Evolutionary conservation across 2,329 filamentous ascomycete species (phyloP).

Genomic region (Colletotrichum australisinense): DNA sequence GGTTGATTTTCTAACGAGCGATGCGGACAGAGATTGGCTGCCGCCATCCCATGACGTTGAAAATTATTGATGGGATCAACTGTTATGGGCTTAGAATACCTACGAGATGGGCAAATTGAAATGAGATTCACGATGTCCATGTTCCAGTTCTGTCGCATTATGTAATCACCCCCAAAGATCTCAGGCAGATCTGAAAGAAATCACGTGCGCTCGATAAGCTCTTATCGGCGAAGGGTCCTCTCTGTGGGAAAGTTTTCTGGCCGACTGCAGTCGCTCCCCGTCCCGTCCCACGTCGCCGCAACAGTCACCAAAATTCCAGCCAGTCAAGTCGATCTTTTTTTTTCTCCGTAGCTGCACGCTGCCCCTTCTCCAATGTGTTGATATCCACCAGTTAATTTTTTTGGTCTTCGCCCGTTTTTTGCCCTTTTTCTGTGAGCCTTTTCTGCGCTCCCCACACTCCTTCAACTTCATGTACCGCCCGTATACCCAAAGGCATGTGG

Average conservation of each 20-base stretch:
- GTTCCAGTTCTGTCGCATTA: not conserved
- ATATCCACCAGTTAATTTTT: conserved; percentile 29
- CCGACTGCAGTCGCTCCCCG: conserved; percentile 25
- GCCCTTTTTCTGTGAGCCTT: conserved; percentile 5
- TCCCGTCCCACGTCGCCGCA: not conserved
- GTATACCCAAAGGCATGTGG: not conserved
- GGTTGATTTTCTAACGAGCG: not conserved
- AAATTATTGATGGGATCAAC: no score
- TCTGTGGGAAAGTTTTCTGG: not conserved
- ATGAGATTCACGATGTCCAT: not conserved
- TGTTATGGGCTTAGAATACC: not conserved
- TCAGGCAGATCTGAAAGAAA: not conserved
- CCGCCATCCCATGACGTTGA: no score
- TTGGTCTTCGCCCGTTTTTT: not conserved
- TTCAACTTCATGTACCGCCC: conserved; percentile 21
- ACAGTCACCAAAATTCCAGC: conserved; percentile 10
- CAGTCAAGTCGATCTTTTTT: not conserved
- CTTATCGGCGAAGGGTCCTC: conserved; percentile 13
- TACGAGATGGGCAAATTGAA: not conserved
- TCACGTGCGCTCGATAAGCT: conserved; percentile 2
- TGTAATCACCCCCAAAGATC: not conserved
- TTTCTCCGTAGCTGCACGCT: not conserved
- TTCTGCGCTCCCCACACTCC: conserved; percentile 24
- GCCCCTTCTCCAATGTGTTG: conserved; percentile 25
- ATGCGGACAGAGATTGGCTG: no score